Conservation (phyloP, 805 yeast species). For the Candida saitoana region DNA sequence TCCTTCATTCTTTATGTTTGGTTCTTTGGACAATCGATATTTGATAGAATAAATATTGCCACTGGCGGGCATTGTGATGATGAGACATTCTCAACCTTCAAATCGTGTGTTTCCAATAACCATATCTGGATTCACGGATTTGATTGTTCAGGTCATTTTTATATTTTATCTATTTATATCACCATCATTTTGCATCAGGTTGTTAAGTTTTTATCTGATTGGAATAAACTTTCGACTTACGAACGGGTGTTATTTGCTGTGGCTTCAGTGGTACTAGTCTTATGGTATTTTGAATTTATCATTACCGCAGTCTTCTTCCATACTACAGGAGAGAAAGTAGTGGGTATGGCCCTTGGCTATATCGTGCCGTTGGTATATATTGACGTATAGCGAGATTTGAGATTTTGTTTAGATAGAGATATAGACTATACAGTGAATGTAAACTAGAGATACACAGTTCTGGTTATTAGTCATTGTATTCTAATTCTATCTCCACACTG, state of each 20-base stretch:
- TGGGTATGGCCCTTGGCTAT: constrained; percentile 40
- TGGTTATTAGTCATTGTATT: too few species aligned
- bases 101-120: constrained; percentile 10
- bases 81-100: constrained; percentile 10
- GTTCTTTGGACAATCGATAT: constrained; percentile 33
- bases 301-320: constrained; percentile 50
- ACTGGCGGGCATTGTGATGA: constrained; percentile 39
- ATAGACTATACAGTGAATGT: too few species aligned
- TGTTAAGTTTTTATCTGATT: background rate
- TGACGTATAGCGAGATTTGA: background rate
- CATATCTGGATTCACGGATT: constrained; percentile 49
- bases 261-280: constrained; percentile 13
- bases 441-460: too few species aligned
- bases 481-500: too few species aligned
- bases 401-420: too few species aligned
- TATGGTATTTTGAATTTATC: constrained; percentile 39
- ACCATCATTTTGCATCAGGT: background rate
- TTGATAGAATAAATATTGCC: constrained; percentile 27
- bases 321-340: constrained; percentile 42
- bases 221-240: background rate
- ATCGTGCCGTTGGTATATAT: constrained; percentile 18
- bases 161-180: constrained; percentile 1
- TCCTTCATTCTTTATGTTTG: constrained; percentile 13
- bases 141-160: constrained; percentile 51
- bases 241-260: background rate